Evolutionary conservation across 164 flowering plant species (phyloP).

Genomic region (Kingdonia uniflora): DNA sequence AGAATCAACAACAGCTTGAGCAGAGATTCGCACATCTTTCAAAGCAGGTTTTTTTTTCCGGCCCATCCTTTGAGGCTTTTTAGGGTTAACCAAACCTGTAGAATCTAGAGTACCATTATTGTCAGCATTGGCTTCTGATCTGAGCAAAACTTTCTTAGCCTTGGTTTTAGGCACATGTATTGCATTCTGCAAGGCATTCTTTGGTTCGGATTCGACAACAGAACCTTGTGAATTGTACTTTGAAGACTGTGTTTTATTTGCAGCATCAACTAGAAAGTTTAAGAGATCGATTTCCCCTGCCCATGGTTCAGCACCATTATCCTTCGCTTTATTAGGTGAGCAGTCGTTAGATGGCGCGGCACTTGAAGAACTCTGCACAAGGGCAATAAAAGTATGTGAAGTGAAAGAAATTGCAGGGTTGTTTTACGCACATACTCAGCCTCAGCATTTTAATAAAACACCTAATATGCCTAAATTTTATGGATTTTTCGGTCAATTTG

Average conservation of each 20-base stretch:
- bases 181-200: conserved; percentile 19
- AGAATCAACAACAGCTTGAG: conserved; percentile 52
- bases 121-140: conserved; percentile 32
- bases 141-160: conserved; percentile 32
- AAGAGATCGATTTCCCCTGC: conserved; percentile 70
- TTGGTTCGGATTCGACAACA: conserved; percentile 27
- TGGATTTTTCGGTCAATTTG: too few relatives aligned
- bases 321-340: conserved; percentile 26
- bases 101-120: conserved; percentile 23
- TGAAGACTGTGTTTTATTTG: conserved; percentile 64
- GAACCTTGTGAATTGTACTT: conserved; percentile 40
- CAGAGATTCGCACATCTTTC: conserved; percentile 20
- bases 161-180: conserved; percentile 26
- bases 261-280: conserved; percentile 85
- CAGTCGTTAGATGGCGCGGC: conserved; percentile 33
- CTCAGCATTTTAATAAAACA: too few relatives aligned
- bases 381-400: not conserved
- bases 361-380: conserved; percentile 37
- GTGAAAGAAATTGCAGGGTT: too few relatives aligned
- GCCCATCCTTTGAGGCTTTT: conserved; percentile 34
- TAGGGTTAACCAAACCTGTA: conserved; percentile 42
- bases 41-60: conserved; percentile 33
- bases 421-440: too few relatives aligned
- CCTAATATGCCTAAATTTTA: too few relatives aligned
- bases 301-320: conserved; percentile 33